Evolutionary conservation across 2,329 filamentous ascomycete species (phyloP).

Genomic region (Alternaria conjuncta): DNA sequence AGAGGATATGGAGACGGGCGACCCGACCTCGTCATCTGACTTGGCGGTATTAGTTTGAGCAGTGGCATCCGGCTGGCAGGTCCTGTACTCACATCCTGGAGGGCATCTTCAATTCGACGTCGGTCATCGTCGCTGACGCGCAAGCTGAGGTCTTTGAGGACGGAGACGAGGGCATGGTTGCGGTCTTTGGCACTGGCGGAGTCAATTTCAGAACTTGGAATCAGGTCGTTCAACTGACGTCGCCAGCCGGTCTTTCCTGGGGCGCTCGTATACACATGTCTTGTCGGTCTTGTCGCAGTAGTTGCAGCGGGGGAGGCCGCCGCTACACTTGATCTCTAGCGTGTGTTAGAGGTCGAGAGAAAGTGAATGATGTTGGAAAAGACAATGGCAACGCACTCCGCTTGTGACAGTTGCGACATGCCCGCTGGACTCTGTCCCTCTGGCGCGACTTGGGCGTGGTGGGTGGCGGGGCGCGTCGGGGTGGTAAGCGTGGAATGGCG

Average conservation of each 20-base stretch:
- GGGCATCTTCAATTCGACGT: constrained; percentile 14
- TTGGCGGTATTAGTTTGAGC: not conserved
- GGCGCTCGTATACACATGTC: constrained; percentile 37
- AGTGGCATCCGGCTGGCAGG: not conserved
- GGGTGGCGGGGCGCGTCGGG: constrained; percentile 9
- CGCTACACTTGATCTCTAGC: constrained; percentile 45
- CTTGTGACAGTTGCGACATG: constrained; percentile 22
- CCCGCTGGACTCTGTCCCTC: constrained; percentile 13
- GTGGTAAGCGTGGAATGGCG: constrained; percentile 12
- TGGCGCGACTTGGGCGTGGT: constrained; percentile 7
- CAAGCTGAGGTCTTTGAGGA: constrained; percentile 22
- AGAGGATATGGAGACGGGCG: not conserved
- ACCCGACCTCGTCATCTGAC: constrained; percentile 5
- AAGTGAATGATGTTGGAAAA: not conserved
- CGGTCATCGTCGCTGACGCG: constrained; percentile 17
- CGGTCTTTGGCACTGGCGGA: constrained; percentile 17
- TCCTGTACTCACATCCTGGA: constrained; percentile 14
- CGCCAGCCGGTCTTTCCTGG: constrained; percentile 37
- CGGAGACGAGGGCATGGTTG: constrained; percentile 16
- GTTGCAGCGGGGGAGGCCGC: constrained; percentile 36
- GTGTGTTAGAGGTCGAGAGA: not conserved
- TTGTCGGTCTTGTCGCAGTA: constrained; percentile 36
- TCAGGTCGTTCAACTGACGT: constrained; percentile 18
- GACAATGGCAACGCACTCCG: constrained; percentile 13
- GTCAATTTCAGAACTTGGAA: not conserved